Conservation (phyloP, 805 yeast genomes). For the Spathaspora sp. region DNA sequence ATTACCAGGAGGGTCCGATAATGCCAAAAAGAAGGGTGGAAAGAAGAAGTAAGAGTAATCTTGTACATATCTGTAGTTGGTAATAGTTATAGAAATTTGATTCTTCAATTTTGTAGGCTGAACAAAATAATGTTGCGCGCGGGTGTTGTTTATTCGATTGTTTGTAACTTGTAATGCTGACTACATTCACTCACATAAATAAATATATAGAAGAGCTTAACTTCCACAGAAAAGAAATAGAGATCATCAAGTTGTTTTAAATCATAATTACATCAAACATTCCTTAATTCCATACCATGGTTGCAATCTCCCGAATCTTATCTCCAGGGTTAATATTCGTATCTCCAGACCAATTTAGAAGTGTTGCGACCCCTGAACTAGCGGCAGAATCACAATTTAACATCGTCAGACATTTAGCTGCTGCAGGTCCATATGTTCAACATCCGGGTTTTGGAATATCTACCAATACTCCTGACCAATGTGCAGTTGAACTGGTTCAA, state of each 20-base stretch:
- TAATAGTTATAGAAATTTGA: not conserved
- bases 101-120: not conserved
- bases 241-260: not conserved
- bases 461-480: conserved; percentile 46
- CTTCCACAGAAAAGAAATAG: too few species aligned
- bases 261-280: not conserved
- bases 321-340: conserved; percentile 8
- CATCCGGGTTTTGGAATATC: conserved; percentile 53
- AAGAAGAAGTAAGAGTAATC: conserved; percentile 13
- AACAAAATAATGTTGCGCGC: not conserved
- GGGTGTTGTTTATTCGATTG: not conserved
- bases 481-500: conserved; percentile 65
- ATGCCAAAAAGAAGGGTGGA: conserved; percentile 9
- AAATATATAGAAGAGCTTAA: not conserved
- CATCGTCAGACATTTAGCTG: conserved; percentile 49
- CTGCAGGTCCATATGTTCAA: conserved; percentile 54
- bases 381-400: conserved; percentile 44
- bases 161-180: not conserved
- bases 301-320: conserved; percentile 6
- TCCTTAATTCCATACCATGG: conserved; percentile 4
- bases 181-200: not conserved
- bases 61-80: not conserved
- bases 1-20: conserved; percentile 42
- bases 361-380: conserved; percentile 36
- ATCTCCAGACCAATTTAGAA: conserved; percentile 16